phyloP scores from a whole-genome alignment of 1,284 basidiomycete genomes.

The Austropuccinia psidii region DNA sequence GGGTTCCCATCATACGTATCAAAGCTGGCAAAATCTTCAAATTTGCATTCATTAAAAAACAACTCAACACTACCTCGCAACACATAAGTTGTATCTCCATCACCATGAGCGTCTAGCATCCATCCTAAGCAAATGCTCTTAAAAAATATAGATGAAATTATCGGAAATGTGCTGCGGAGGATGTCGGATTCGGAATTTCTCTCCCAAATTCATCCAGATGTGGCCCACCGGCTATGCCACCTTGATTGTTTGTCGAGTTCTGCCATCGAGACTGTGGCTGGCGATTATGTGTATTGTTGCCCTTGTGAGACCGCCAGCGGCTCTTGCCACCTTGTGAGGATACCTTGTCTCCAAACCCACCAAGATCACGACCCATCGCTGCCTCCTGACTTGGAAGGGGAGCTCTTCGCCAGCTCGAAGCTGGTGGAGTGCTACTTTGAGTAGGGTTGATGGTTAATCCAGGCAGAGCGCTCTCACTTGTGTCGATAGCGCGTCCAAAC shows the following conservation, averaged over 20 bases:
- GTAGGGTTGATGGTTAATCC: conserved; percentile 15
- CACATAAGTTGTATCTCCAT: too few species aligned
- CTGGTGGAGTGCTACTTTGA: not conserved
- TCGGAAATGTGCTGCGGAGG: too few species aligned
- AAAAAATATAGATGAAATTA: too few species aligned
- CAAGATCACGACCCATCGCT: conserved; percentile 33
- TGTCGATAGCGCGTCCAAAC: conserved; percentile 18
- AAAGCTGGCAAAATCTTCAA: too few species aligned
- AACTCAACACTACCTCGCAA: too few species aligned
- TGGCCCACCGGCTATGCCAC: too few species aligned
- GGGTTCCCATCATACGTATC: too few species aligned
- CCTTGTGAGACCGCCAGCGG: conserved; percentile 1
- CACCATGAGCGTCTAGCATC: too few species aligned
- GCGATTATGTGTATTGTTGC: conserved; percentile 8
- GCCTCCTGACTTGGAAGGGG: conserved; percentile 31
- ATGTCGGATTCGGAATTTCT: conserved; percentile 11
- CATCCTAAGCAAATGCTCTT: too few species aligned
- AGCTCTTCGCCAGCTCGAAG: conserved; percentile 22
- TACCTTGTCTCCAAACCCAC: conserved; percentile 5
- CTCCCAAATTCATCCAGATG: conserved; percentile 15
- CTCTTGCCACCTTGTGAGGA: conserved; percentile 2
- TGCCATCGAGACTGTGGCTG: not conserved
- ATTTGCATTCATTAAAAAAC: too few species aligned
- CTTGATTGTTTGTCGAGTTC: conserved; percentile 6
- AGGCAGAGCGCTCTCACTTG: conserved; percentile 22